phyloP scores from a whole-genome alignment of 1,284 basidiomycete species.

The Cutaneotrichosporon spelunceum region DNA sequence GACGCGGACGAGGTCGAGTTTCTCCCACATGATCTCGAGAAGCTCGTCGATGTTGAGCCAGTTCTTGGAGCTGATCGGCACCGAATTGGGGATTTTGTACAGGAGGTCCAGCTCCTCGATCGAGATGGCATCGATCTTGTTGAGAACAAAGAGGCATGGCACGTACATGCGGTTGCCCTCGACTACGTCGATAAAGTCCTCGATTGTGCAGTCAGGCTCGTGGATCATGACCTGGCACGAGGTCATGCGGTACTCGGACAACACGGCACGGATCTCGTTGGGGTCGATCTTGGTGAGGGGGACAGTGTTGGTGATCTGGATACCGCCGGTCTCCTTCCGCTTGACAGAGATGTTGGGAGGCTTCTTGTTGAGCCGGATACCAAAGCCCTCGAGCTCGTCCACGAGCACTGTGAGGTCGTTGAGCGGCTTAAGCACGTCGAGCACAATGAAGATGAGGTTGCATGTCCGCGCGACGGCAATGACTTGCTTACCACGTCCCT shows the following conservation, averaged over 20 bases:
- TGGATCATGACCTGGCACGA: slow-evolving; percentile 94
- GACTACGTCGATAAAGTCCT: slow-evolving; percentile 95
- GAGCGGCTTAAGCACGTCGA: slow-evolving; percentile 96
- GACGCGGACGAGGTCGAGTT: slow-evolving; percentile 54
- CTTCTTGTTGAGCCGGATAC: slow-evolving; percentile 92
- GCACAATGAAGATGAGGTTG: slow-evolving; percentile 96
- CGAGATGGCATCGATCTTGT: slow-evolving; percentile 93
- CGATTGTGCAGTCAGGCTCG: slow-evolving; percentile 86
- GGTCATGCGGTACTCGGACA: slow-evolving; percentile 83
- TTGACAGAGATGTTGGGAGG: slow-evolving; percentile 85
- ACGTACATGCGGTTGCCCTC: slow-evolving; percentile 95
- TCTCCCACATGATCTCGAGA: slow-evolving; percentile 83
- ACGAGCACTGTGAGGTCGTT: slow-evolving; percentile 92
- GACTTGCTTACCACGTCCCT: slow-evolving; percentile 95
- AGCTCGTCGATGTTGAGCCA: slow-evolving; percentile 99
- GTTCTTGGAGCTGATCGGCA: slow-evolving; percentile 63
- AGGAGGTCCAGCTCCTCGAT: slow-evolving; percentile 97
- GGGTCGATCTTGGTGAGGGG: slow-evolving; percentile 95
- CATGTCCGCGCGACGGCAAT: slow-evolving; percentile 93
- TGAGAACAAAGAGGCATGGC: slow-evolving; percentile 75
- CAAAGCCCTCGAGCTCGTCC: slow-evolving; percentile 90
- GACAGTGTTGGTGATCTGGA: slow-evolving; percentile 82
- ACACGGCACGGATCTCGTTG: slow-evolving; percentile 93
- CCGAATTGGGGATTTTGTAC: slow-evolving; percentile 78
- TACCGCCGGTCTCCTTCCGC: slow-evolving; percentile 90